Base-by-base conservation (phyloP, 2,329 filamentous ascomycete species). In the Escovopsis sp. region DNA sequence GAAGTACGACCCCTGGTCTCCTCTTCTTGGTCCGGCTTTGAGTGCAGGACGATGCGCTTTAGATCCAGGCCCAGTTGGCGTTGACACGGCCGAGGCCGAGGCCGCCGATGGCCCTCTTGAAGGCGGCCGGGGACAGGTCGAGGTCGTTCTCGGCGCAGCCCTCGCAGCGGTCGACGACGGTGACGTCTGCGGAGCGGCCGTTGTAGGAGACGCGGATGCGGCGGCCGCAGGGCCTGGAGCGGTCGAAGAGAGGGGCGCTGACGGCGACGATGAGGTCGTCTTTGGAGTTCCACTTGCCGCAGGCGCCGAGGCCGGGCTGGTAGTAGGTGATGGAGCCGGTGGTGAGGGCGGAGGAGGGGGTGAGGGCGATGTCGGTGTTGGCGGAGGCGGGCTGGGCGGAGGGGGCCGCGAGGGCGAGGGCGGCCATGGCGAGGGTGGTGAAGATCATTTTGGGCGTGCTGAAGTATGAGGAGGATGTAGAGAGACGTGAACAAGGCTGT, bases 171-270 rank as follows among this genome's bases (percentile, higher is more conserved):
- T 86, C 82, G 6, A 85, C 79, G 6, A 86, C 75, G 18, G 62
- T 77, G 26, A 84, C 68, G 49, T 78, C 74, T 11, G 77, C 67
- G 35, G 69, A 47, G 36, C 50, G 52, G 39, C 49, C 57, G 32
- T 63, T 62, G 44, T 77, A 63, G 38, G 61, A 65, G 26, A 84
- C 70, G 26, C 79, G 66, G n/a, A 91, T 72, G 56, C 68, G 75
- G 52, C 66, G 65, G 2, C 78, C 79, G 53, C 85, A 89, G 1
- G 63, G 55, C 4, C 63, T 61, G 1, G 65, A 65, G 0, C 74
- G 68, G 56, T 87, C 82, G 54, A 75, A 89, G 4, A 83, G 55
- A n/a, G 69, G 54, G 51, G 80, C 73, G 2, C 79, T 80, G 0
- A 89, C 68, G 1, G 84, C 74, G 33, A 74, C 79, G 35, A 88